These are phyloP conservation scores for Cyclotella sp. DNA, from an alignment of 108 stramenopile species.

Conservation along the genomic window DNA sequence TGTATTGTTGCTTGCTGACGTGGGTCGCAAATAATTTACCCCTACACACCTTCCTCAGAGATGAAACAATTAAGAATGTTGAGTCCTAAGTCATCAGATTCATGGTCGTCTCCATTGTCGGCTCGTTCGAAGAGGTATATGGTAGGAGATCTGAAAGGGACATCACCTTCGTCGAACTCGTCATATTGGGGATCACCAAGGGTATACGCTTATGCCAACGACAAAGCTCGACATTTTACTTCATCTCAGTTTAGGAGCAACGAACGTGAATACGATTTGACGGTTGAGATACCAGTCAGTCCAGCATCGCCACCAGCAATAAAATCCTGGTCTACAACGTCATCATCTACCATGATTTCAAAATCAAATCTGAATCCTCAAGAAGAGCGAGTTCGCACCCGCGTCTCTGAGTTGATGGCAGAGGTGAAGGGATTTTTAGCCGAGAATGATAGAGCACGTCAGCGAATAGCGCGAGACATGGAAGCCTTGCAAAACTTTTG, in stretches of 20 bases:
- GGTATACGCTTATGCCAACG: background rate
- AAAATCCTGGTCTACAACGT: background rate
- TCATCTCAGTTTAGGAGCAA: background rate
- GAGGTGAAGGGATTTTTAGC: conserved; percentile 30
- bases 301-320: conserved; percentile 9
- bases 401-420: conserved; percentile 35
- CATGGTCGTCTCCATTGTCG: background rate
- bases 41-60: conserved; percentile 8
- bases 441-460: conserved; percentile 25
- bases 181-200: background rate
- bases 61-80: conserved; percentile 25
- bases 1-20: background rate
- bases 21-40: background rate
- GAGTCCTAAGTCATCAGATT: conserved; percentile 15
- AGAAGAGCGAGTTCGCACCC: conserved; percentile 18
- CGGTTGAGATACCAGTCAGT: conserved; percentile 13
- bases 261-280: background rate
- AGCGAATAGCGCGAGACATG: conserved; percentile 23
- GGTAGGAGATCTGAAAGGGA: background rate
- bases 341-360: background rate
- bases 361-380: conserved; percentile 3
- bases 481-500: conserved; percentile 6
- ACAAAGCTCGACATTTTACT: background rate
- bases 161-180: no score
- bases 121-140: background rate